A percentile compares a stretch with the other conserved stretches of the same genome.
Conservation (phyloP, 495 filamentous ascomycete genomes). For the Talaromyces trachyspermus region DNA sequence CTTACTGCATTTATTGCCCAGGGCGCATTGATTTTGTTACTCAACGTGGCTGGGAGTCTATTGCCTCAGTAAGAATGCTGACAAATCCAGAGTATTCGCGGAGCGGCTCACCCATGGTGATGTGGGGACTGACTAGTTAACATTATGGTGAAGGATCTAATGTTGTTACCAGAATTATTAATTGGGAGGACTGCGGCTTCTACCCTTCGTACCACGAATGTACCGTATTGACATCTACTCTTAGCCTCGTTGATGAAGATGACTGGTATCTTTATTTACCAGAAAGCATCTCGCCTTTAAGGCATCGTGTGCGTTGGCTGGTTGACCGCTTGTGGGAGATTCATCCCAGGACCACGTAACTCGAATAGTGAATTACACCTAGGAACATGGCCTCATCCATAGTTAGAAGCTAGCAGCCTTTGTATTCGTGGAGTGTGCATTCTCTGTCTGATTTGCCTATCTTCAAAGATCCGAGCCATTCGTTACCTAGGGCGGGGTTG, state of each 20-base stretch:
- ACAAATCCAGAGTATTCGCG: too few relatives aligned
- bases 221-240: constrained; percentile 21
- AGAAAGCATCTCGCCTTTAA: constrained; percentile 15
- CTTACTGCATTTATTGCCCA: too few relatives aligned
- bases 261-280: constrained; percentile 29
- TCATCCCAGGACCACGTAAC: constrained; percentile 11
- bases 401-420: too few relatives aligned
- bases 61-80: too few relatives aligned
- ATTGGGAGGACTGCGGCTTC: constrained; percentile 31
- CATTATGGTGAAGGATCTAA: constrained; percentile 30
- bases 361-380: constrained; percentile 3
- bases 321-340: constrained; percentile 28
- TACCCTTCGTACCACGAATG: constrained; percentile 28
- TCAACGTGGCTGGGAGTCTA: too few relatives aligned
- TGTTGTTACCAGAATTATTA: constrained; percentile 23
- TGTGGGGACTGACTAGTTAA: constrained; percentile 29
- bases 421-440: too few relatives aligned
- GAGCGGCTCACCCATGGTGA: constrained; percentile 38
- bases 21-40: too few relatives aligned
- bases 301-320: constrained; percentile 22
- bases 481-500: too few relatives aligned
- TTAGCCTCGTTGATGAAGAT: constrained; percentile 19
- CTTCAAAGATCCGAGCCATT: too few relatives aligned
- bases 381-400: too few relatives aligned
- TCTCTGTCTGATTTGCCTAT: too few relatives aligned